Conservation (phyloP, 2,329 filamentous ascomycete genomes). For the Byssothecium circinans region DNA sequence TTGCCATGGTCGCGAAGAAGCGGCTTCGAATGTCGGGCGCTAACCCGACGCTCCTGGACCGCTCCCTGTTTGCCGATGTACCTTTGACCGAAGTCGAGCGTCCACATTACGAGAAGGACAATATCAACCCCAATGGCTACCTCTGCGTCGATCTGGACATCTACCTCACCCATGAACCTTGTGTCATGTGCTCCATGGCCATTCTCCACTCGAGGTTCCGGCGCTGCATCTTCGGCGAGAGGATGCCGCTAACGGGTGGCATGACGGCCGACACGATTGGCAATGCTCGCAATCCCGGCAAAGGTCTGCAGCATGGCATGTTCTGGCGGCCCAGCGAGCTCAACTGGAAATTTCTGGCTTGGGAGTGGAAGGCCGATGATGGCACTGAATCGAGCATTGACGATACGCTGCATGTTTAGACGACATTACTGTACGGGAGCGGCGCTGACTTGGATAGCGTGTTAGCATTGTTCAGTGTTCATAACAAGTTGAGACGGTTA, state of each 20-base stretch:
- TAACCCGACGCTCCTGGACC: conserved; percentile 28
- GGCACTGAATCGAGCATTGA: conserved; percentile 16
- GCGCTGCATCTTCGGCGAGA: conserved; percentile 75
- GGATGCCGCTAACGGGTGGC: conserved; percentile 80
- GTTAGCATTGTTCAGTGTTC: conserved; percentile 5
- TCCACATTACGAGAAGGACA: conserved; percentile 60
- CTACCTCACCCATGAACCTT: conserved; percentile 94
- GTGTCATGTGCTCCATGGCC: conserved; percentile 95
- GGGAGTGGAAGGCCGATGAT: conserved; percentile 63
- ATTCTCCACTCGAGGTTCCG: conserved; percentile 92
- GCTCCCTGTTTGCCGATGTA: conserved; percentile 64
- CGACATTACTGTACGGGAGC: not conserved
- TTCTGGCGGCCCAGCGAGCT: conserved; percentile 71
- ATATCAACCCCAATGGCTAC: conserved; percentile 77
- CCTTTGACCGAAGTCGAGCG: conserved; percentile 70
- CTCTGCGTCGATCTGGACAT: conserved; percentile 92
- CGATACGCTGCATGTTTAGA: conserved; percentile 38
- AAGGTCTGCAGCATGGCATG: conserved; percentile 57
- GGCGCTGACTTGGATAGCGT: conserved; percentile 8
- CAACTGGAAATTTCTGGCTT: conserved; percentile 83
- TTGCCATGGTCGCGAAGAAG: conserved; percentile 75
- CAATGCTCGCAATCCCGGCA: conserved; percentile 11
- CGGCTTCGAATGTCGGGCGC: conserved; percentile 45
- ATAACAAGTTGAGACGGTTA: not conserved
- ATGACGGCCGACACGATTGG: conserved; percentile 68